phyloP scores from a whole-genome alignment of 1,284 basidiomycete genomes.

The Crucibulum parvulum region DNA sequence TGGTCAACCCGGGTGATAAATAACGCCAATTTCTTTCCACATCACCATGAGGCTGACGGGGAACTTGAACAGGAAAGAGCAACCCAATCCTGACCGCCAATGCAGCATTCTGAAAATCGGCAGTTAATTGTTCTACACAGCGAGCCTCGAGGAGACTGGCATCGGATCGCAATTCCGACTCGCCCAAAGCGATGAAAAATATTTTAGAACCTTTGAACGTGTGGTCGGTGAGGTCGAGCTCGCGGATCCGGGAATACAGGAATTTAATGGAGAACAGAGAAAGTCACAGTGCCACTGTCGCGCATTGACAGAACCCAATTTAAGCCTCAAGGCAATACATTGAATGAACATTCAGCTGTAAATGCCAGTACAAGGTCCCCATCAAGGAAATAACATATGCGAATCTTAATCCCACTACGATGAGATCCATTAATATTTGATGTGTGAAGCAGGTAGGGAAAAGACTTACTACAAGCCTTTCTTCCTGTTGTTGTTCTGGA shows the following conservation, averaged over 20 bases:
- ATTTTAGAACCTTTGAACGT: background rate
- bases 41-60: background rate
- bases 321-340: background rate
- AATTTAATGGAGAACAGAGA: background rate
- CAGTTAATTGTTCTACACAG: too few relatives aligned
- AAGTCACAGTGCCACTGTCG: background rate
- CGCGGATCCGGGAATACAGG: background rate
- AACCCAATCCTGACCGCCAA: background rate
- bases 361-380: background rate
- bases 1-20: too few relatives aligned
- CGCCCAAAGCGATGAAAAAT: background rate
- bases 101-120: background rate
- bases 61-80: too few relatives aligned
- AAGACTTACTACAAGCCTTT: slow-evolving; percentile 64
- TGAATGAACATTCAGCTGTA: background rate
- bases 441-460: background rate
- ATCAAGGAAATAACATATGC: background rate
- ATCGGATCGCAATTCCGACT: background rate
- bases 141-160: background rate
- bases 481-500: slow-evolving; percentile 59
- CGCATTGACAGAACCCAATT: background rate
- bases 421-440: background rate
- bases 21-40: background rate
- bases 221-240: background rate
- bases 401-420: slow-evolving; percentile 16